A percentile compares a stretch with the other conserved stretches of the same genome.
These are phyloP conservation scores for Leccinum sublutescens DNA, from an alignment of 768 basidiomycete genomes.

Conservation along the genomic window DNA sequence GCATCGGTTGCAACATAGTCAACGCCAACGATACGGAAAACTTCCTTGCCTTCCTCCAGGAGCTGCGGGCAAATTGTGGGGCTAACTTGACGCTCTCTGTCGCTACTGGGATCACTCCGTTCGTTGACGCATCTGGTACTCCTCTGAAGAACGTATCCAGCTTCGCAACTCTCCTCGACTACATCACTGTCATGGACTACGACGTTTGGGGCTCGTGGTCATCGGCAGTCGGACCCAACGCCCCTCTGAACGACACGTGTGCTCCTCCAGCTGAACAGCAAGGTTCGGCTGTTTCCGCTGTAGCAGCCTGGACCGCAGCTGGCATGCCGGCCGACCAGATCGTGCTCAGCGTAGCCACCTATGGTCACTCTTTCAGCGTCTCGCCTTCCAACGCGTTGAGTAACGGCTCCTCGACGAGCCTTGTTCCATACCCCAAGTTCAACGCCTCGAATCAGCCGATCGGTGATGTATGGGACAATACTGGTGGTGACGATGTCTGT, in stretches of 20 bases:
- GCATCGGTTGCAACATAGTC: constrained; percentile 69
- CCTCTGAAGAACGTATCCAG: constrained; percentile 69
- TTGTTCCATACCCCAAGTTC: constrained; percentile 52
- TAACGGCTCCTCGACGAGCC: constrained; percentile 30
- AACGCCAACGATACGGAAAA: constrained; percentile 63
- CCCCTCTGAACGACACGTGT: constrained; percentile 80
- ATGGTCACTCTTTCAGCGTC: constrained; percentile 72
- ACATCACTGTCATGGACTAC: constrained; percentile 65
- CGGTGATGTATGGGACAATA: constrained; percentile 59
- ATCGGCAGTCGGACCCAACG: constrained; percentile 67
- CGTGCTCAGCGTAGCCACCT: constrained; percentile 77
- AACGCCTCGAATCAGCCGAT: constrained; percentile 40
- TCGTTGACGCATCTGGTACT: constrained; percentile 52
- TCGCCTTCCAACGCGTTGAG: constrained; percentile 37
- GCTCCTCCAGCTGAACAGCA: constrained; percentile 51
- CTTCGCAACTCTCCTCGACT: constrained; percentile 70
- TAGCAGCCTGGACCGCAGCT: constrained; percentile 70
- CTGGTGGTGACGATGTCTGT: constrained; percentile 50
- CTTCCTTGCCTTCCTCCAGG: constrained; percentile 71
- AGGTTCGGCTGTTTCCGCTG: constrained; percentile 74
- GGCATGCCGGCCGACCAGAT: constrained; percentile 71
- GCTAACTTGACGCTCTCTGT: constrained; percentile 63
- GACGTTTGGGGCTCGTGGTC: constrained; percentile 57
- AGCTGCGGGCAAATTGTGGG: constrained; percentile 53
- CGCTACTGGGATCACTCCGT: constrained; percentile 66